Base-by-base conservation (phyloP, 371 early-diverging fungal genomes). In the Cladochytrium tenue region DNA sequence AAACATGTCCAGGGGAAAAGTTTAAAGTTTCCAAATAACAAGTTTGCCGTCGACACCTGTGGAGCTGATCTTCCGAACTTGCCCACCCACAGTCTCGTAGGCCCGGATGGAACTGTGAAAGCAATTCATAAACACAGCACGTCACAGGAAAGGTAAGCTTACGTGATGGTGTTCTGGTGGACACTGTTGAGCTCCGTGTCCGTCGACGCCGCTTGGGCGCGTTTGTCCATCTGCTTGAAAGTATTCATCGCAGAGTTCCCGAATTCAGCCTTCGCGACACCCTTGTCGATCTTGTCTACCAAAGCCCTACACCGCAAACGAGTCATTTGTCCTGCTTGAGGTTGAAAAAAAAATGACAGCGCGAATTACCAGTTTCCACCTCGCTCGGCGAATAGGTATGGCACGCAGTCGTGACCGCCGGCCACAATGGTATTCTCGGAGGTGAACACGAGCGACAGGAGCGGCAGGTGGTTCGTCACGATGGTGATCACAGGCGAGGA, bases 161-260 rank as follows among this genome's bases (percentile, higher is more conserved):
- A 92, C 84, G 91, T 94, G 76, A 96, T 96, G 23, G 96, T 92
- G 77, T 97, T 97, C 77, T 97, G 97, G 74, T 97, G 97, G 15
- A 88, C 84, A 3, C 90, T 88, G 56, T 83, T 83, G 27, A 95
- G 79, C 68, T 87, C 88, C 25, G 90, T 87, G 73, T 93, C 93
- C 25, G 65, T 33, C 62, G 64, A 15, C 1, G 51, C 67, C 1
- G 69, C 71, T 68, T 93, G 93, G 56, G 88, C 93, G 58, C 90
- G 87, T 43, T 89, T 87, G 79, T 96, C 97, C 95, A 96, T 95
- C 61, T 92, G 89, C 66, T 88, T 88, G 89, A 97, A 97, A 62
- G 89, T 89, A 68, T 88, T 88, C 70, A 94, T 82, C 17, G 95
- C 97, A 57, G 79, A 76, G 80, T 82, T 86, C 63, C 73, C 71